Evolutionary conservation across 2,329 filamentous ascomycete genomes (phyloP).

Genomic region (Epichloe sylvatica): DNA sequence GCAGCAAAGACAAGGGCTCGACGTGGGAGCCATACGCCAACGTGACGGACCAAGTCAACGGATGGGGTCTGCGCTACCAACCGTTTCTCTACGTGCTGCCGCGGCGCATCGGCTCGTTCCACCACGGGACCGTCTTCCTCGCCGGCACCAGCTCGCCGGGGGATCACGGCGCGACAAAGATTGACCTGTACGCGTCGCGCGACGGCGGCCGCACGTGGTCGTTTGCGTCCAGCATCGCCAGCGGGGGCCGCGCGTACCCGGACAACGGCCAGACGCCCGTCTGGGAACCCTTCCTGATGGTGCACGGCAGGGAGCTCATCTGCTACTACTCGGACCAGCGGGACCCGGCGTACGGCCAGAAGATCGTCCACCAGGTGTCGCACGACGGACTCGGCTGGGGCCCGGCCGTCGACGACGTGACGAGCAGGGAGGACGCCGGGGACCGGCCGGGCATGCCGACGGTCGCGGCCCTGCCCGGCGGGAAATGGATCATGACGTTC

Average conservation of each 20-base stretch:
- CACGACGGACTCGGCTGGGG: neutral
- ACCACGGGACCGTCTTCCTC: neutral
- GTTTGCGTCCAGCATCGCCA: neutral
- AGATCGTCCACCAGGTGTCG: neutral
- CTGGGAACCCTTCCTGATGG: neutral
- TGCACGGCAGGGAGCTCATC: neutral
- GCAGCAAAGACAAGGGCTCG: neutral
- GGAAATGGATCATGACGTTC: neutral
- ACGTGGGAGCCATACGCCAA: neutral
- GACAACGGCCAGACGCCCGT: neutral
- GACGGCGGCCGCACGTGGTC: neutral
- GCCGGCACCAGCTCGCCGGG: neutral
- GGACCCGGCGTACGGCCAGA: neutral
- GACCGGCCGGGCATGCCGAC: neutral
- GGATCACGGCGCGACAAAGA: neutral
- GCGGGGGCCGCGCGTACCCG: neutral
- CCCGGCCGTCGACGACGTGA: neutral
- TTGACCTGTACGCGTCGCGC: neutral
- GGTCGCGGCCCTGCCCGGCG: neutral
- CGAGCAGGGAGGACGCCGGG: neutral
- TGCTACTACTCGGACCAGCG: neutral
- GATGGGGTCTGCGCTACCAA: constrained; percentile 1
- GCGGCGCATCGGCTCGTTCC: neutral
- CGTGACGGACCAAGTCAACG: neutral
- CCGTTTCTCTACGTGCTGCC: neutral